Evolutionary conservation across 2,329 filamentous ascomycete genomes (phyloP).

Genomic region (Graphilbum ipis-grandicollis): DNA sequence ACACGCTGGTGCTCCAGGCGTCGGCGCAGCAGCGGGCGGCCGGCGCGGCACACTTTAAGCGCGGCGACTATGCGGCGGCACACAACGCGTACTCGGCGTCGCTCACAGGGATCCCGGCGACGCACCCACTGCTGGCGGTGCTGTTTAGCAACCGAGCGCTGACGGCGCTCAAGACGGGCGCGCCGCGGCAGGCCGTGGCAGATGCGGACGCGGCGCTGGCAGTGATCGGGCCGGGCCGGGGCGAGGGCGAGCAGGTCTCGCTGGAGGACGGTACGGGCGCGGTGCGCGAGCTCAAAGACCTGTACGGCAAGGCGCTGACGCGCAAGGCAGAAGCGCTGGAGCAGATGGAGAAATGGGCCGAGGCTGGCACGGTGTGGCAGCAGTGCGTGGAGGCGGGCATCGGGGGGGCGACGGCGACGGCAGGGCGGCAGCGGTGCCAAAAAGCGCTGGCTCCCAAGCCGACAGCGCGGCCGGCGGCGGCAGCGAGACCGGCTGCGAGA

Average conservation of each 20-base stretch:
- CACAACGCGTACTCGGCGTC: conserved; percentile 70
- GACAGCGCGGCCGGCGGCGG: conserved; percentile 18
- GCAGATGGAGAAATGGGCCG: conserved; percentile 84
- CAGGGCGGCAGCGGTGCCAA: conserved; percentile 79
- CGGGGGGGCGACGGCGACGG: conserved; percentile 68
- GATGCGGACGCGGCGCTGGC: conserved; percentile 70
- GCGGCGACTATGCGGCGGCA: conserved; percentile 78
- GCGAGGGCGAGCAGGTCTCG: conserved; percentile 64
- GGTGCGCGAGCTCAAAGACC: conserved; percentile 74
- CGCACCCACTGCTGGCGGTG: conserved; percentile 74
- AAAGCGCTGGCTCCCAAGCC: conserved; percentile 61
- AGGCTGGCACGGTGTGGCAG: conserved; percentile 68
- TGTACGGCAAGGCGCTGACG: conserved; percentile 84
- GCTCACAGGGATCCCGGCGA: conserved; percentile 53
- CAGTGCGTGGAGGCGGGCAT: conserved; percentile 68
- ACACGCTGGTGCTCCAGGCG: conserved; percentile 49
- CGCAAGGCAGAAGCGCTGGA: conserved; percentile 92
- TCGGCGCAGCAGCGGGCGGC: conserved; percentile 65
- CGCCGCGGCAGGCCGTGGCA: conserved; percentile 69
- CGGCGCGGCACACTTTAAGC: conserved; percentile 81
- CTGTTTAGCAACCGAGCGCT: conserved; percentile 81
- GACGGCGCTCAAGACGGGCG: conserved; percentile 79
- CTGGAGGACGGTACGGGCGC: conserved; percentile 43
- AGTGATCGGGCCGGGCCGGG: conserved; percentile 63
- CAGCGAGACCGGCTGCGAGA: conserved; percentile 21